Percentiles rank a stretch among this genome's conserved stretches.
Evolutionary conservation across 441 rosid genomes (phyloP).

Genomic region (Kokia cookei): DNA sequence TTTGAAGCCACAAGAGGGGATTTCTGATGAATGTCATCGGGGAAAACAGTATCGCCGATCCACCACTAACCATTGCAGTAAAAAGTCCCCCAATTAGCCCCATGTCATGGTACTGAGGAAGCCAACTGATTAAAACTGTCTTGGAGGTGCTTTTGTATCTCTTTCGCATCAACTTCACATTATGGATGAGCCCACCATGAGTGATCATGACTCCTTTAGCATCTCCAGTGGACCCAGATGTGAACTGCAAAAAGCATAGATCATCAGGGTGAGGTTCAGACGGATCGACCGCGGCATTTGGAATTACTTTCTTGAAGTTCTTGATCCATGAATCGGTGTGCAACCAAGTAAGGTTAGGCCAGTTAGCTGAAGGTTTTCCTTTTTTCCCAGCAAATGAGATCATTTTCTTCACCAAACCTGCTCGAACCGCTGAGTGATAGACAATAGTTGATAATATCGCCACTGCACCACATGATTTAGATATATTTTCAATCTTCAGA

Average conservation of each 20-base stretch:
- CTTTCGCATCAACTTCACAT: constrained; percentile 56
- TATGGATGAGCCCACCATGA: constrained; percentile 63
- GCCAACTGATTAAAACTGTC: constrained; percentile 64
- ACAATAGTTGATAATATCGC: constrained; percentile 51
- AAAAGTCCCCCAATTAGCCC: constrained; percentile 74
- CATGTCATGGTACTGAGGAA: constrained; percentile 82
- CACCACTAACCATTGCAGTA: constrained; percentile 64
- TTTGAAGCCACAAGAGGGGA: constrained; percentile 64
- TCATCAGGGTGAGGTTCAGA: constrained; percentile 40
- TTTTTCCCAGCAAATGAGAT: constrained; percentile 37
- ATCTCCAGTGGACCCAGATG: constrained; percentile 77
- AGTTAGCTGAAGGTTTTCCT: constrained; percentile 27
- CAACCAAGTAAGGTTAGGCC: constrained; percentile 74
- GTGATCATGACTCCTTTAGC: constrained; percentile 75
- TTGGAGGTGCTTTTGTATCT: constrained; percentile 58
- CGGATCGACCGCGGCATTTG: not conserved
- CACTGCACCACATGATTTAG: constrained; percentile 46
- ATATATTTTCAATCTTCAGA: constrained; percentile 59
- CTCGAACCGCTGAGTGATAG: constrained; percentile 63
- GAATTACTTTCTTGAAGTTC: constrained; percentile 23
- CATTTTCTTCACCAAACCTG: constrained; percentile 49
- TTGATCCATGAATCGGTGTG: constrained; percentile 66
- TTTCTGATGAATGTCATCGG: constrained; percentile 58
- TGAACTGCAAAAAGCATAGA: constrained; percentile 64
- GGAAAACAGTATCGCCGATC: constrained; percentile 54